These are phyloP conservation scores for Asparagopsis taxiformis DNA, from an alignment of 31 red algal species.

Conservation along the genomic window DNA sequence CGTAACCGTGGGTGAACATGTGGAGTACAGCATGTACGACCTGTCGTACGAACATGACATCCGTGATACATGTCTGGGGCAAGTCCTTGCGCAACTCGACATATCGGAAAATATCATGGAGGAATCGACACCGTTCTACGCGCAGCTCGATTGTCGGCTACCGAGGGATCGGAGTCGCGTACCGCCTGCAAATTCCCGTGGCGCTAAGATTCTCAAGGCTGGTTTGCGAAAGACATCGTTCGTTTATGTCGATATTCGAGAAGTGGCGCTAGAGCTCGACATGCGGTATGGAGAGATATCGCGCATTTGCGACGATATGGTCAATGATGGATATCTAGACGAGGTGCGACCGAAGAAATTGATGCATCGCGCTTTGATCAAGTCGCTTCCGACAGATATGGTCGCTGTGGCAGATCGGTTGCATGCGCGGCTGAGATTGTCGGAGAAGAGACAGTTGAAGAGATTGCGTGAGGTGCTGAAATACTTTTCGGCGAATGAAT, in stretches of 20 bases:
- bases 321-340: conserved; percentile 36
- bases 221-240: conserved; percentile 10
- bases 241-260: conserved; percentile 28
- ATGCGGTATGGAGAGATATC: conserved; percentile 45
- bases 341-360: conserved; percentile 37
- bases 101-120: conserved; percentile 50
- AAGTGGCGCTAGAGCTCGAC: conserved; percentile 32
- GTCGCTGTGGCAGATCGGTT: conserved; percentile 23
- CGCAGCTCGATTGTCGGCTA: conserved; percentile 32
- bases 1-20: conserved; percentile 24
- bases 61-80: conserved; percentile 45
- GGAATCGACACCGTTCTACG: conserved; percentile 69
- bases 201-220: conserved; percentile 9
- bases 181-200: conserved; percentile 18
- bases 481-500: conserved; percentile 46
- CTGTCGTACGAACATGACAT: conserved; percentile 59
- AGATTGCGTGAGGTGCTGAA: conserved; percentile 52
- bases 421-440: conserved; percentile 13
- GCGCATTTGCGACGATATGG: conserved; percentile 54
- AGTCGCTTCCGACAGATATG: conserved; percentile 27
- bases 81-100: conserved; percentile 71
- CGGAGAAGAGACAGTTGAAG: conserved; percentile 19
- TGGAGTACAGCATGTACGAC: conserved; percentile 67
- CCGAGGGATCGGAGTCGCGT: conserved; percentile 5
- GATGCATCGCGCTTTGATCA: conserved; percentile 39